phyloP scores from a whole-genome alignment of 2,329 filamentous ascomycete genomes.

The Cladosporium phlei region DNA sequence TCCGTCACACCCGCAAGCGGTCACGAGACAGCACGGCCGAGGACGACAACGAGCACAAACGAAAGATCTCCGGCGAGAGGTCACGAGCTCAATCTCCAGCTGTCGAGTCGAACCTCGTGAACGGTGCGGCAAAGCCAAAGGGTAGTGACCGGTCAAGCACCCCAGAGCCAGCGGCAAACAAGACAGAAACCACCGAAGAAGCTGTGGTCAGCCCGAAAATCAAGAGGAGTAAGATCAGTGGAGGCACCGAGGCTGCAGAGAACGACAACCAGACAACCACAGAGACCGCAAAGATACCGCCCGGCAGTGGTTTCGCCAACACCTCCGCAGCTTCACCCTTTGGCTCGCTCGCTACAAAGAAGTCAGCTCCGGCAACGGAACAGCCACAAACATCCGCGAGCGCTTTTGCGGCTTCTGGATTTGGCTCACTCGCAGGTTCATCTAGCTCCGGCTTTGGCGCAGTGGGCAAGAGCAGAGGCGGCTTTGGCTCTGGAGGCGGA shows the following conservation, averaged over 20 bases:
- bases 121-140: neutral
- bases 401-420: slow-evolving; percentile 50
- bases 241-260: slow-evolving; percentile 22
- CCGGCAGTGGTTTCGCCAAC: slow-evolving; percentile 42
- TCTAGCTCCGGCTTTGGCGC: slow-evolving; percentile 35
- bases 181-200: slow-evolving; percentile 21
- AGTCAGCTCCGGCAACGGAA: slow-evolving; percentile 26
- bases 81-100: slow-evolving; percentile 17
- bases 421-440: slow-evolving; percentile 40
- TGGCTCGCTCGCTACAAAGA: slow-evolving; percentile 36
- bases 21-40: slow-evolving; percentile 42
- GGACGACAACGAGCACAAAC: slow-evolving; percentile 29
- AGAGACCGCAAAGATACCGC: slow-evolving; percentile 28
- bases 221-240: slow-evolving; percentile 39
- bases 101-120: slow-evolving; percentile 15
- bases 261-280: slow-evolving; percentile 18
- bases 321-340: slow-evolving; percentile 46
- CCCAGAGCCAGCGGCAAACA: neutral
- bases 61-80: slow-evolving; percentile 32
- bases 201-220: slow-evolving; percentile 41
- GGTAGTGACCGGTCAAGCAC: slow-evolving; percentile 6
- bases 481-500: slow-evolving; percentile 21
- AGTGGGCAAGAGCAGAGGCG: slow-evolving; percentile 25
- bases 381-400: slow-evolving; percentile 37
- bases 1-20: slow-evolving; percentile 40